Base-by-base conservation (phyloP, 257 asterid species). In the Henckelia pumila region DNA sequence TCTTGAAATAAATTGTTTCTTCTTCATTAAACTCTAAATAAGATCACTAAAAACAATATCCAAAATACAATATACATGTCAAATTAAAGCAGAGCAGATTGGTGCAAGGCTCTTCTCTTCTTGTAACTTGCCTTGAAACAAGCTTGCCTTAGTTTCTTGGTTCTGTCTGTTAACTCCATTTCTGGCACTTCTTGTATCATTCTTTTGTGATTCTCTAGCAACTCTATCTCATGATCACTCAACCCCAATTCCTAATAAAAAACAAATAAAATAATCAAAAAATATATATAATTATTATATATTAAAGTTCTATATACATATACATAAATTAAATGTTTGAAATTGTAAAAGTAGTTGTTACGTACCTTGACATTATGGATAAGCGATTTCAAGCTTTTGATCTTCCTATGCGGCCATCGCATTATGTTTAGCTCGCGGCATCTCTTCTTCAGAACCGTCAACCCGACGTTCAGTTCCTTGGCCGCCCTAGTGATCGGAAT, bases 111-210 rank as follows among this genome's bases (percentile, higher is more conserved):
- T 68, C 86, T 89, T 84, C 96, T 87, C 85, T 79, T 92, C 76
- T 92, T 92, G 84, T 89, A 89, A 63, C 86, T 92, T 52, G 96
- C 98, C 80, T 92, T 89, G 87, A 92, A 92, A 63, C 96, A 92
- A 21, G 96, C 89, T 77, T 92, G 96, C 35, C 98, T 76, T 64
- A 92, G 63, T 63, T 75, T 92, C 88, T 89, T 92, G 0, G 96
- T 87, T 64, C 86, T 86, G 49, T 87, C 96, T 52, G 83, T 89
- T 60, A 92, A 57, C 69, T 87, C 96, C 93, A 89, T 73, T 77
- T 89, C 91, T 5, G 96, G 98, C 7, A 83, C 50, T 16, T 20
- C 71, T 60, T 83, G 86, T 56, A 89, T 63, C 96, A 84, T 79
- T 55, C 82, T 89, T 47, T 79, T 82, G 56, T 92, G 96, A 35